A percentile compares a stretch with the other conserved stretches of the same genome.
Evolutionary conservation across 2,329 filamentous ascomycete genomes (phyloP).

Genomic region (Leptographium flavum): DNA sequence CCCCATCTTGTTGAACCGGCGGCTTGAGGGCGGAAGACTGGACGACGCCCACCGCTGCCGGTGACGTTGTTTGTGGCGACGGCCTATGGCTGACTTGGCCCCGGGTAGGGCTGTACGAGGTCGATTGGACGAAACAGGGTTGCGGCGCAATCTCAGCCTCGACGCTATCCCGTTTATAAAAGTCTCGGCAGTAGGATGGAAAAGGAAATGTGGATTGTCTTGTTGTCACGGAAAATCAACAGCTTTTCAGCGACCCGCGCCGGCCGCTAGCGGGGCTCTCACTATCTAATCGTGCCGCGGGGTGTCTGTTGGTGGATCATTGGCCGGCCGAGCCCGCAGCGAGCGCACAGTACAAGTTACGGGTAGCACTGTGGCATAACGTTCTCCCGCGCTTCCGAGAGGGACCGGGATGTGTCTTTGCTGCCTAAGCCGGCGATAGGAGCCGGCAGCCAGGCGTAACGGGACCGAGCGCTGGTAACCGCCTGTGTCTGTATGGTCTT

Average conservation of each 20-base stretch:
- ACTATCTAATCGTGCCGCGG: neutral
- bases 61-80: constrained; percentile 8
- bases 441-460: too few relatives aligned
- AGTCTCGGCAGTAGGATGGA: neutral
- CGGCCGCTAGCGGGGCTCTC: neutral
- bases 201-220: neutral
- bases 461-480: too few relatives aligned
- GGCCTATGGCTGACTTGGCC: constrained; percentile 12
- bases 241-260: neutral
- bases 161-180: too few relatives aligned
- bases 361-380: too few relatives aligned
- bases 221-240: neutral
- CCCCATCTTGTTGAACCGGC: constrained; percentile 50
- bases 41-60: constrained; percentile 1
- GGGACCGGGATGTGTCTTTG: too few relatives aligned
- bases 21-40: neutral
- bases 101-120: too few relatives aligned
- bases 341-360: neutral
- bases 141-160: too few relatives aligned
- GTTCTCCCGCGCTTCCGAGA: too few relatives aligned
- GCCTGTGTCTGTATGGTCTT: too few relatives aligned
- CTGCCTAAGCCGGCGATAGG: too few relatives aligned
- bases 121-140: too few relatives aligned
- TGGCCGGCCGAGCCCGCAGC: neutral
- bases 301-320: neutral